Percentiles rank a stretch among this genome's conserved stretches.
Conservation (phyloP, 78 protist genomes). For the Polysphondylium violaceum region DNA sequence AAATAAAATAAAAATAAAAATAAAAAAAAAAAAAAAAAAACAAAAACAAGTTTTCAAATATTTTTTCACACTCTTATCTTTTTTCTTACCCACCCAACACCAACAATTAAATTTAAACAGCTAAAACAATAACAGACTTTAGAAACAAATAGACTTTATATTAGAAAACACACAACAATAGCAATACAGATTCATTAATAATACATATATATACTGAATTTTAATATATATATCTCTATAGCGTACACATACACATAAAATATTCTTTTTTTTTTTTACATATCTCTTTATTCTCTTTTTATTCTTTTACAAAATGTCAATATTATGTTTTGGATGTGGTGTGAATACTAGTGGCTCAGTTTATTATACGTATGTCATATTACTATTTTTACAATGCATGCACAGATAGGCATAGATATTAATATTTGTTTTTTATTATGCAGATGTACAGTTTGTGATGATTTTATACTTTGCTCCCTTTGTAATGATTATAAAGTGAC, state of each 20-base stretch:
- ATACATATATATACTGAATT: background rate
- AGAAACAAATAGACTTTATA: too few relatives aligned
- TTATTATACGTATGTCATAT: background rate
- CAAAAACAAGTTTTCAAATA: too few relatives aligned
- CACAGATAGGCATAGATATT: too few relatives aligned
- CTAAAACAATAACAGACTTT: too few relatives aligned
- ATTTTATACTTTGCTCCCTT: background rate
- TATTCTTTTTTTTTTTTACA: background rate
- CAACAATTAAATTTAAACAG: too few relatives aligned
- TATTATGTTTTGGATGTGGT: background rate
- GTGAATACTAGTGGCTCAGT: background rate
- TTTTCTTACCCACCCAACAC: too few relatives aligned
- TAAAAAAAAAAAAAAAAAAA: too few relatives aligned
- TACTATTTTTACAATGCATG: too few relatives aligned
- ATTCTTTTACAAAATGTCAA: background rate
- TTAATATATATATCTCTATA: background rate
- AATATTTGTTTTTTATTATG: too few relatives aligned
- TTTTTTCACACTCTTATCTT: too few relatives aligned
- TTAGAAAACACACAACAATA: background rate
- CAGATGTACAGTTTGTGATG: background rate
- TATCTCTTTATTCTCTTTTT: background rate
- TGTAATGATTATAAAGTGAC: background rate
- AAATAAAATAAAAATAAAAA: too few relatives aligned
- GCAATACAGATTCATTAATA: background rate
- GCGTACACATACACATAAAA: too few relatives aligned